Evolutionary conservation across 768 basidiomycete species (phyloP).

Genomic region (Lactifluus volemus): DNA sequence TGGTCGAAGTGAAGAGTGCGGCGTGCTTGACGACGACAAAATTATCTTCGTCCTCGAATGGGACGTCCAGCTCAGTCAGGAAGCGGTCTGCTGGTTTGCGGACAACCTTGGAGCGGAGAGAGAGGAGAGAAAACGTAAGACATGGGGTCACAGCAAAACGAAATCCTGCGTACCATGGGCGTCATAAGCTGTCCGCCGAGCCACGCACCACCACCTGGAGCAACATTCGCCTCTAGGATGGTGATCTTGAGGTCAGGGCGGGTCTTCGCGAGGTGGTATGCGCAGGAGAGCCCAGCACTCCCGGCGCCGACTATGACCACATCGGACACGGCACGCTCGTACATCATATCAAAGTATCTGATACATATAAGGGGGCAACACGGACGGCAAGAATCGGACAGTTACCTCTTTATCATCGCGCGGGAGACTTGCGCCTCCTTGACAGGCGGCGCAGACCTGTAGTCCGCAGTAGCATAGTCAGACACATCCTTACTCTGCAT

Average conservation of each 20-base stretch:
- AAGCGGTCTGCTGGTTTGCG: conserved; percentile 71
- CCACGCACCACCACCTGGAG: conserved; percentile 64
- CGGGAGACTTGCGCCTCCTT: conserved; percentile 68
- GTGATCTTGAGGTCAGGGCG: conserved; percentile 60
- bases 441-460: conserved; percentile 57
- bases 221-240: conserved; percentile 71
- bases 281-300: conserved; percentile 56
- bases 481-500: conserved; percentile 17
- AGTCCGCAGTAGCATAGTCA: conserved; percentile 36
- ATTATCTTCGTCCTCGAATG: conserved; percentile 68
- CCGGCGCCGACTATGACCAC: conserved; percentile 73
- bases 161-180: conserved; percentile 45
- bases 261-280: conserved; percentile 58
- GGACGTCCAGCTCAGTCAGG: conserved; percentile 58
- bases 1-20: conserved; percentile 70
- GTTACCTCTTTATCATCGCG: conserved; percentile 67
- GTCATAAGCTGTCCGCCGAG: conserved; percentile 74
- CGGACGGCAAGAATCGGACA: neutral
- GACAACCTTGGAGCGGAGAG: conserved; percentile 42
- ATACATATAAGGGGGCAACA: neutral
- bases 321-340: conserved; percentile 66
- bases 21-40: conserved; percentile 80
- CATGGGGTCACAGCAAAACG: too few species aligned
- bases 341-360: conserved; percentile 69
- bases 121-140: neutral